Evolutionary conservation across 768 basidiomycete species (phyloP).

Genomic region (Neoboletus subvelutipes): DNA sequence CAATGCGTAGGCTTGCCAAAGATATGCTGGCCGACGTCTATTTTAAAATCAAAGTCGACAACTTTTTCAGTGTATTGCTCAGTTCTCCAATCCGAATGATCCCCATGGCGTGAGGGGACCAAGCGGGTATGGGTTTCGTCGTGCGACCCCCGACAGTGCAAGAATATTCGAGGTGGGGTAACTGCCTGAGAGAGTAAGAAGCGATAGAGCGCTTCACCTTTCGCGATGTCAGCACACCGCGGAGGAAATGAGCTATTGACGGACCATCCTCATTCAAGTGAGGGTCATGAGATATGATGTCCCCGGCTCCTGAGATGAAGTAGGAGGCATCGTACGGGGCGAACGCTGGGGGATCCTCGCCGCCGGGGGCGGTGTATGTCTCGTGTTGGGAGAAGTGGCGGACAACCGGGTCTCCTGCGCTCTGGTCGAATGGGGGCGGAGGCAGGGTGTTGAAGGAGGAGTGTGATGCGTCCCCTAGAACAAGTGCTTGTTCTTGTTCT

Average conservation of each 20-base stretch:
- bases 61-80: conserved; percentile 61
- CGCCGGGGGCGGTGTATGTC: conserved; percentile 28
- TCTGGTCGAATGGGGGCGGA: conserved; percentile 32
- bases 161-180: conserved; percentile 42
- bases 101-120: conserved; percentile 39
- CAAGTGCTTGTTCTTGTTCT: neutral
- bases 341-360: conserved; percentile 61
- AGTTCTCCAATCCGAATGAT: conserved; percentile 33
- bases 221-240: conserved; percentile 3
- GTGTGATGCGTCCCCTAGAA: neutral
- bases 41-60: conserved; percentile 67
- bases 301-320: conserved; percentile 45
- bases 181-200: conserved; percentile 63
- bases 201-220: conserved; percentile 71
- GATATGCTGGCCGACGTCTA: conserved; percentile 50
- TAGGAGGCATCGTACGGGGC: conserved; percentile 62
- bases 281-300: conserved; percentile 67
- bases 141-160: conserved; percentile 58
- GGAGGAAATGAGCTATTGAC: conserved; percentile 7
- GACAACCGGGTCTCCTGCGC: conserved; percentile 22
- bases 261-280: conserved; percentile 66
- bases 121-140: conserved; percentile 49
- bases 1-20: conserved; percentile 48
- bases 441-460: neutral
- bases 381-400: conserved; percentile 25